These are phyloP conservation scores for Backusella mclennaniae DNA, from an alignment of 192 early-diverging fungal genomes.

Conservation along the genomic window DNA sequence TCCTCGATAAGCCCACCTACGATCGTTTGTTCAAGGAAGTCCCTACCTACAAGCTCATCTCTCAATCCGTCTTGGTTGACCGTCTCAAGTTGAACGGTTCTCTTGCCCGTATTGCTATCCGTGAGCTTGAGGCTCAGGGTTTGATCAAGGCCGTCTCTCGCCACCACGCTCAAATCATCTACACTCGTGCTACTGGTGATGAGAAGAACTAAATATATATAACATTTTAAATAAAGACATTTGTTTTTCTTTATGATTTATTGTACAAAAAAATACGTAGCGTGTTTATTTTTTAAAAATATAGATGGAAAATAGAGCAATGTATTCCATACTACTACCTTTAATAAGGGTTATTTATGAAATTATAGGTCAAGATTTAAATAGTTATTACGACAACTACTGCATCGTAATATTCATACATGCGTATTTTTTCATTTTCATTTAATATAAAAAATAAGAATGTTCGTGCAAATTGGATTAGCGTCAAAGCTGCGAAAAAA, in stretches of 20 bases:
- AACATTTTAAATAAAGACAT: constrained; percentile 1
- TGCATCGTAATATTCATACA: too few relatives aligned
- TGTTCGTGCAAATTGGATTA: constrained; percentile 19
- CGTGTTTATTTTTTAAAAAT: neutral
- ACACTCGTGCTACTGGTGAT: constrained; percentile 52
- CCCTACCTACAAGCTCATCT: constrained; percentile 99
- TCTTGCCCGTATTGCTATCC: constrained; percentile 91
- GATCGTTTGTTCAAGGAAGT: constrained; percentile 99
- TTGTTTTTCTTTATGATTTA: constrained; percentile 7
- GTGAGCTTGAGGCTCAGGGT: constrained; percentile 89
- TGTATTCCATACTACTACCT: too few relatives aligned
- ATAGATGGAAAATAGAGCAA: neutral
- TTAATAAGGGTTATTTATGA: too few relatives aligned
- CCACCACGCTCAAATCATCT: constrained; percentile 91
- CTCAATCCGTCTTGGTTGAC: constrained; percentile 97
- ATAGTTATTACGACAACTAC: too few relatives aligned
- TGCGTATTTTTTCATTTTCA: neutral
- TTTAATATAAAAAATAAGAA: neutral
- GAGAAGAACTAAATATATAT: constrained; percentile 21
- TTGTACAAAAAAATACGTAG: constrained; percentile 5
- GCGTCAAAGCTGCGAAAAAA: constrained; percentile 12
- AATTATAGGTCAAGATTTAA: too few relatives aligned
- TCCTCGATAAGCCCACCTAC: constrained; percentile 96
- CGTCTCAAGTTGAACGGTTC: constrained; percentile 98
- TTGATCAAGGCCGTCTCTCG: constrained; percentile 87